These are phyloP conservation scores for Rhynchosporium agropyri DNA, from an alignment of 2,329 filamentous ascomycete species.

Conservation along the genomic window DNA sequence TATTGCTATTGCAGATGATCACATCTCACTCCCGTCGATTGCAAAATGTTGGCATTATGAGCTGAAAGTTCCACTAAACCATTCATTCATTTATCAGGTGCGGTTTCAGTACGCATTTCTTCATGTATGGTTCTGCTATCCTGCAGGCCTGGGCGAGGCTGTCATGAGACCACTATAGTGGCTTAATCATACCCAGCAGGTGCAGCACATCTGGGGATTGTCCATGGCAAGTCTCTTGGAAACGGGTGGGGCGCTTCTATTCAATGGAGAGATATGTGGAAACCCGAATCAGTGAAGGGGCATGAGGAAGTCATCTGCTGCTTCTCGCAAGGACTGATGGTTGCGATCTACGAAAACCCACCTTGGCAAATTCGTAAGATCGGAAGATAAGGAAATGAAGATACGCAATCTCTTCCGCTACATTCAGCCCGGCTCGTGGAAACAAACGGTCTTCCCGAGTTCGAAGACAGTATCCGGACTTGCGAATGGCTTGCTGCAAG, in stretches of 20 bases:
- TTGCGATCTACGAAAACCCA: not conserved
- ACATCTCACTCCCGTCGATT: not conserved
- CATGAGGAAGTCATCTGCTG: constrained; percentile 1
- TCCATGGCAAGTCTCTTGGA: not conserved
- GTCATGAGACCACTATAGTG: constrained; percentile 5
- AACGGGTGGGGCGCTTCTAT: not conserved
- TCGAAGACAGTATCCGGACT: not conserved
- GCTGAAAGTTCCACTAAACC: not conserved
- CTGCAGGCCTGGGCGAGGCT: constrained; percentile 1
- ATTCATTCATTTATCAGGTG: not conserved
- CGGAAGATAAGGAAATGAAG: not conserved
- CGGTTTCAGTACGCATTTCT: not conserved
- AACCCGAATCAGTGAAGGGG: not conserved
- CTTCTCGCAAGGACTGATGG: not conserved
- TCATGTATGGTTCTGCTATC: not conserved
- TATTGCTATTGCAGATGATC: not conserved
- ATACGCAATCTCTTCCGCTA: not conserved
- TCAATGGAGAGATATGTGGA: not conserved
- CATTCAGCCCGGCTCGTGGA: not conserved
- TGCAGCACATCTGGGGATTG: not conserved
- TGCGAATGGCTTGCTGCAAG: not conserved
- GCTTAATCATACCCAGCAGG: not conserved
- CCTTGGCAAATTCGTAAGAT: not conserved
- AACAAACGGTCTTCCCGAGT: not conserved
- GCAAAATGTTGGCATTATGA: not conserved